Evolutionary conservation across 805 yeast genomes (phyloP).

Genomic region (Schizosaccharomyces japonicus): DNA sequence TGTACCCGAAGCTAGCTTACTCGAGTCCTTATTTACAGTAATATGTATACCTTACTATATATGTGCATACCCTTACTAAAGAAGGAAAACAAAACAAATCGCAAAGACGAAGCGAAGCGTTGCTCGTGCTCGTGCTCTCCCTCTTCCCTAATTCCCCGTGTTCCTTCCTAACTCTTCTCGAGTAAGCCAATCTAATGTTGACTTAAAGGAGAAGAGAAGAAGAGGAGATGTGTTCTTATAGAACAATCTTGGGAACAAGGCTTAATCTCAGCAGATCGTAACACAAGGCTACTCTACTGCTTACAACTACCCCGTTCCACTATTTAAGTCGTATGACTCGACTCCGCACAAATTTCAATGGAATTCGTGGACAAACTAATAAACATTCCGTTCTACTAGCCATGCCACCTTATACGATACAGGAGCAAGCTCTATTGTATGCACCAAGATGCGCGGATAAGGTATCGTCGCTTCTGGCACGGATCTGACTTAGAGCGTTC

Average conservation of each 20-base stretch:
- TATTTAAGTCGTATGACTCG: conserved; percentile 25
- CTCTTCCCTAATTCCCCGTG: neutral
- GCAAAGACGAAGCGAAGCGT: too few relatives aligned
- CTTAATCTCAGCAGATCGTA: conserved; percentile 30
- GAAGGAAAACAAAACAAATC: too few relatives aligned
- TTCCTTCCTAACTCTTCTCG: neutral
- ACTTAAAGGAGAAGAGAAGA: neutral
- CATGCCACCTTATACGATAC: conserved; percentile 22
- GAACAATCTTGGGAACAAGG: conserved; percentile 8
- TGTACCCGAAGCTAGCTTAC: too few relatives aligned
- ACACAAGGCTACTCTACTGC: conserved; percentile 33
- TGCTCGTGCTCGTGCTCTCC: neutral
- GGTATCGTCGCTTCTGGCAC: conserved; percentile 27
- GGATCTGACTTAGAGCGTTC: conserved; percentile 30
- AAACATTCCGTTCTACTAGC: conserved; percentile 20
- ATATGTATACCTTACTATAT: too few relatives aligned
- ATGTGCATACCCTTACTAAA: too few relatives aligned
- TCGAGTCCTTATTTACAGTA: too few relatives aligned
- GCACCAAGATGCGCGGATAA: conserved; percentile 22
- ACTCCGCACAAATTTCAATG: conserved; percentile 25
- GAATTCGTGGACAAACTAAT: conserved; percentile 22
- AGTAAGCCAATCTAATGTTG: neutral
- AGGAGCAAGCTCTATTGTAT: conserved; percentile 18
- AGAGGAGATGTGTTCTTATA: conserved; percentile 6
- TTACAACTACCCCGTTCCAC: conserved; percentile 26